Percentiles rank a stretch among this genome's conserved stretches.
Evolutionary conservation across 176 grass and related monocot genomes (phyloP).

Genomic region (Thalia dealbata): DNA sequence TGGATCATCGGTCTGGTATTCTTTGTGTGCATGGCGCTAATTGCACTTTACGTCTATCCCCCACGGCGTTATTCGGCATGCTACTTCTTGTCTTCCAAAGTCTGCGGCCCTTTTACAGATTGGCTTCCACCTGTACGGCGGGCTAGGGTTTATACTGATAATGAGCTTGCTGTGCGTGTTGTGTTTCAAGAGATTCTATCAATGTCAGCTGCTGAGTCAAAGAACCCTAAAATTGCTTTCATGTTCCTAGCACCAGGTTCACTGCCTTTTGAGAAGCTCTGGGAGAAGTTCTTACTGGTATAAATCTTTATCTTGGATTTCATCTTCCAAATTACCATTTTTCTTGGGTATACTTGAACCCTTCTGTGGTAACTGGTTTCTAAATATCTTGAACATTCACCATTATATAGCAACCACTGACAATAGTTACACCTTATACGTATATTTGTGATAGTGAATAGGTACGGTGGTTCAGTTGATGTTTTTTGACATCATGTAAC

Average conservation of each 20-base stretch:
- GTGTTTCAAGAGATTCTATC: constrained; percentile 66
- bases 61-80: constrained; percentile 54
- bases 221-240: constrained; percentile 96
- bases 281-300: constrained; percentile 99
- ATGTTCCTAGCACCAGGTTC: constrained; percentile 95
- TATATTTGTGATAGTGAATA: too few relatives aligned
- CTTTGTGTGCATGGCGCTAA: constrained; percentile 48
- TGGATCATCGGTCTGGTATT: constrained; percentile 54
- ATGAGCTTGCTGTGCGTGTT: constrained; percentile 59
- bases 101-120: constrained; percentile 35
- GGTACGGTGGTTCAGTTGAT: too few relatives aligned
- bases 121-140: constrained; percentile 62
- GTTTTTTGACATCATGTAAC: too few relatives aligned
- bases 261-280: constrained; percentile 92
- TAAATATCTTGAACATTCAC: too few relatives aligned
- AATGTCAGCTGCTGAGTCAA: constrained; percentile 35
- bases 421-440: too few relatives aligned
- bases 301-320: neutral
- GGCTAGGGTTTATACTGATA: constrained; percentile 68
- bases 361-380: too few relatives aligned
- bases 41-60: constrained; percentile 57
- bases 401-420: too few relatives aligned
- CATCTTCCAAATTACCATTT: neutral
- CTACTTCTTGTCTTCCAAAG: constrained; percentile 66
- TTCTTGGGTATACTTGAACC: too few relatives aligned